Evolutionary conservation across 1,139 yeast genomes (phyloP).

Genomic region (Barnettozyma hawaiiensis): DNA sequence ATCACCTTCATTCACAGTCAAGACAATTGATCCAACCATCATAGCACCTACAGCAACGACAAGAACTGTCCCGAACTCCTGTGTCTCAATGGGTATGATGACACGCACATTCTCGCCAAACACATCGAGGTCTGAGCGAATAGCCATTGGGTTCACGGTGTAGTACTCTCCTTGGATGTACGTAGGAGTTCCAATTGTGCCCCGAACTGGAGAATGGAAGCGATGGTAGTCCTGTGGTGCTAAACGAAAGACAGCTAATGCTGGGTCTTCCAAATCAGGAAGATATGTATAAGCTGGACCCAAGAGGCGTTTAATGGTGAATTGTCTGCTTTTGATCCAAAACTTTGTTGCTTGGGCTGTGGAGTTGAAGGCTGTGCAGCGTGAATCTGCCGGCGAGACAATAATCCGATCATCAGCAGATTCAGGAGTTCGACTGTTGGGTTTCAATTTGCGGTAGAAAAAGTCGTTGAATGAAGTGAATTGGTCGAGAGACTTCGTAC

Average conservation of each 20-base stretch:
- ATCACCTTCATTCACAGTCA: constrained; percentile 63
- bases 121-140: constrained; percentile 81
- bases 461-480: constrained; percentile 82
- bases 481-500: constrained; percentile 38
- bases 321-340: constrained; percentile 88
- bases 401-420: constrained; percentile 47
- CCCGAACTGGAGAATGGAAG: constrained; percentile 84
- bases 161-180: constrained; percentile 85
- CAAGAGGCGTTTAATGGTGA: constrained; percentile 60
- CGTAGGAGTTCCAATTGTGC: constrained; percentile 58
- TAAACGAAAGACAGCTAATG: constrained; percentile 73
- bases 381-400: constrained; percentile 84
- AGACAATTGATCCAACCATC: constrained; percentile 93
- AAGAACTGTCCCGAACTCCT: constrained; percentile 68
- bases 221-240: constrained; percentile 98
- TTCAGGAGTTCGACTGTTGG: constrained; percentile 67
- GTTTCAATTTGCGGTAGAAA: constrained; percentile 72
- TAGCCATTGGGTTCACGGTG: constrained; percentile 97
- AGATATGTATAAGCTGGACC: constrained; percentile 38
- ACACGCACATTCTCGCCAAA: constrained; percentile 88
- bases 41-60: constrained; percentile 91
- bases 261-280: constrained; percentile 43
- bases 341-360: constrained; percentile 63
- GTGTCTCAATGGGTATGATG: constrained; percentile 68
- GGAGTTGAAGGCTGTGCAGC: constrained; percentile 66